A percentile compares a stretch with the other conserved stretches of the same genome.
These are phyloP conservation scores for Amauroascus verrucosus DNA, from an alignment of 2,329 filamentous ascomycete genomes.

Conservation along the genomic window DNA sequence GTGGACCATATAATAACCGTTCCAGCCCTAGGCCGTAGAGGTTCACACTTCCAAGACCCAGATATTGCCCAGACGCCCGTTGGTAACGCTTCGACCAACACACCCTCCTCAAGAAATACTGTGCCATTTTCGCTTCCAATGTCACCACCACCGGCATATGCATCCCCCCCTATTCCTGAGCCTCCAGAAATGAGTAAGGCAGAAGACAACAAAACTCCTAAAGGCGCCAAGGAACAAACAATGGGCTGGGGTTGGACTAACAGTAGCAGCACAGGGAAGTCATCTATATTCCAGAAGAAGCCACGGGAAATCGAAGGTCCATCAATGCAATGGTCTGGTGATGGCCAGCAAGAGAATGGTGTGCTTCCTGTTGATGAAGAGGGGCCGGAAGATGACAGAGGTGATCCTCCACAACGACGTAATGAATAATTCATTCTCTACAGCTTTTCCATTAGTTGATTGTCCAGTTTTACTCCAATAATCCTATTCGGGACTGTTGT, in stretches of 20 bases:
- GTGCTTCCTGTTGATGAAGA: constrained; percentile 7
- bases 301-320: background rate
- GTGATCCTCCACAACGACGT: background rate
- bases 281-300: constrained; percentile 5
- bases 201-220: too few species aligned
- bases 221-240: background rate
- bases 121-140: background rate
- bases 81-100: background rate
- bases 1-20: background rate
- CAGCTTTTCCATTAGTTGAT: background rate
- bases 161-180: background rate
- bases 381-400: constrained; percentile 2
- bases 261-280: background rate
- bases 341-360: constrained; percentile 12
- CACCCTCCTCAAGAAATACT: background rate
- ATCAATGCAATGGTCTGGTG: constrained; percentile 11
- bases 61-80: background rate
- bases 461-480: too few species aligned
- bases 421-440: background rate
- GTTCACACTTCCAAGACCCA: background rate
- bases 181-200: background rate
- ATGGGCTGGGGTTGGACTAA: constrained; percentile 8
- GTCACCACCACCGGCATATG: background rate
- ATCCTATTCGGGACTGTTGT: too few species aligned
- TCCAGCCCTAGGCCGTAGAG: background rate